Percentiles rank a stretch among this genome's conserved stretches.
phyloP scores from a whole-genome alignment of 495 filamentous ascomycete species.

The Bryoglossum gracile region DNA sequence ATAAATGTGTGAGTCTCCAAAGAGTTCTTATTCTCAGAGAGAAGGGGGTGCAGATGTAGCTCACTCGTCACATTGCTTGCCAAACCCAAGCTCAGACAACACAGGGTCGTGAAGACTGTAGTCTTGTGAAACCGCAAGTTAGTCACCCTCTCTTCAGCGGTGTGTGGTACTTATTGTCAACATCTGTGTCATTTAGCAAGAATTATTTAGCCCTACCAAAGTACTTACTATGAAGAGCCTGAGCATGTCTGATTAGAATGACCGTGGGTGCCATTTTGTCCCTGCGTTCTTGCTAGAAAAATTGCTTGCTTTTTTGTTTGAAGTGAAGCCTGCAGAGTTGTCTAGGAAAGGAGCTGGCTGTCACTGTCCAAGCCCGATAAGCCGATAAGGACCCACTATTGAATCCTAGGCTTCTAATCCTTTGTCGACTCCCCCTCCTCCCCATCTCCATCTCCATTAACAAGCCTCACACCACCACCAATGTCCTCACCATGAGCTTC shows the following conservation, averaged over 20 bases:
- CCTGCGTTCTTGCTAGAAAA: no score
- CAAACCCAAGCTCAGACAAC: slow-evolving; percentile 45
- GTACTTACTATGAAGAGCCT: slow-evolving; percentile 46
- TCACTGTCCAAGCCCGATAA: no score
- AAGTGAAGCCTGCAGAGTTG: no score
- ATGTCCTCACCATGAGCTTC: no score
- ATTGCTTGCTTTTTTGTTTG: background rate
- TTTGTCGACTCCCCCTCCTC: no score
- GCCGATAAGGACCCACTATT: no score
- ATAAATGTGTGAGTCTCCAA: background rate
- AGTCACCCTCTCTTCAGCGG: background rate
- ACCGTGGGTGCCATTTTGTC: slow-evolving; percentile 46
- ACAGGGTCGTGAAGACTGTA: slow-evolving; percentile 46
- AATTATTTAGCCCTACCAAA: background rate
- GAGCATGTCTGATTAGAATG: slow-evolving; percentile 53
- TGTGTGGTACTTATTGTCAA: slow-evolving; percentile 19
- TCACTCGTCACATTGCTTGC: slow-evolving; percentile 38
- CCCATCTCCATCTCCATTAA: no score
- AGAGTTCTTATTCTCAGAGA: background rate
- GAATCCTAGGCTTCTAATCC: no score
- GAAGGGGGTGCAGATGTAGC: background rate
- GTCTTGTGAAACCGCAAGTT: slow-evolving; percentile 35
- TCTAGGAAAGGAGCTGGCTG: no score
- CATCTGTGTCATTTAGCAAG: slow-evolving; percentile 24
- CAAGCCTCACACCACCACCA: no score